These are phyloP conservation scores for Tylopilus felleus DNA, from an alignment of 768 basidiomycete genomes.

Conservation along the genomic window DNA sequence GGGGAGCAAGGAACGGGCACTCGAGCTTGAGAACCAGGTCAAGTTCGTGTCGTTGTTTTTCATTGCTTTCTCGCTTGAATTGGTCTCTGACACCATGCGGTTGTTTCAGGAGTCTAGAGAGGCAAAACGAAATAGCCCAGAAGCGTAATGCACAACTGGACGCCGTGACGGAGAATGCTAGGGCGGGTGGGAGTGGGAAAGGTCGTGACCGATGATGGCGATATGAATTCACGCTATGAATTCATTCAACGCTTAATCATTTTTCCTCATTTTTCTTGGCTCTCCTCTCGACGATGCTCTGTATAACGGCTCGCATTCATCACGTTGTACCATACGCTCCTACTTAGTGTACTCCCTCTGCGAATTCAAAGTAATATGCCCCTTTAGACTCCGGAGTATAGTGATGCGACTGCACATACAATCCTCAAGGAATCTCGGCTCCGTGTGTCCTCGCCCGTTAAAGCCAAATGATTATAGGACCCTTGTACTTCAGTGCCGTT, in stretches of 20 bases:
- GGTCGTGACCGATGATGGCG: conserved; percentile 20
- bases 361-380: not conserved
- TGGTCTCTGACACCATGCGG: not conserved
- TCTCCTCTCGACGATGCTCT: conserved; percentile 14
- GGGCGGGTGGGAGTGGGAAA: conserved; percentile 10
- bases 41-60: conserved; percentile 55
- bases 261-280: not conserved
- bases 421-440: too few relatives aligned
- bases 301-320: conserved; percentile 2
- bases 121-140: conserved; percentile 75
- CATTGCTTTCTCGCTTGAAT: not conserved
- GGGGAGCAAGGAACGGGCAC: conserved; percentile 83
- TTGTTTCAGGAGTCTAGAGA: conserved; percentile 60
- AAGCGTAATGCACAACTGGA: conserved; percentile 52
- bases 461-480: too few relatives aligned
- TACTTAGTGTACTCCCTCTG: conserved; percentile 5
- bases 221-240: too few relatives aligned
- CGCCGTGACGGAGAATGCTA: conserved; percentile 30
- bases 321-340: conserved; percentile 17
- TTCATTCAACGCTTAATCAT: not conserved
- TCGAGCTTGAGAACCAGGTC: conserved; percentile 67
- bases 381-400: not conserved
- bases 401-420: not conserved
- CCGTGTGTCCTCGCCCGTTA: not conserved
- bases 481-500: not conserved